phyloP scores from a whole-genome alignment of 495 filamentous ascomycete genomes.

The Amniculicola lignicola region DNA sequence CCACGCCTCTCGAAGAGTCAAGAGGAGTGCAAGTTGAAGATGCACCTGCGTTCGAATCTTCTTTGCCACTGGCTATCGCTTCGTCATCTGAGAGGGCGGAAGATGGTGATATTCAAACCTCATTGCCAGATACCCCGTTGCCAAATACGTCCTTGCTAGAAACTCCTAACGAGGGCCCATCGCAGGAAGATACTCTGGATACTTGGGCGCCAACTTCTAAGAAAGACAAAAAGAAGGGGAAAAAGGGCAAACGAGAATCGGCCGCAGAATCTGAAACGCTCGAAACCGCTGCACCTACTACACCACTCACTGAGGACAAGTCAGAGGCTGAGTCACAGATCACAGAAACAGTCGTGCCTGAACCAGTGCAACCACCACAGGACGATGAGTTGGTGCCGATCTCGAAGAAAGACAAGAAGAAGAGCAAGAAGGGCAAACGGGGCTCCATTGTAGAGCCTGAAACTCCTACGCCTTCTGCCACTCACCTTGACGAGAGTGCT shows the following conservation, averaged over 20 bases:
- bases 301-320: not conserved
- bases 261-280: too few species aligned
- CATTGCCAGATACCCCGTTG: too few species aligned
- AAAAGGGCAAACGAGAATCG: not conserved
- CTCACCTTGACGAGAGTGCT: not conserved
- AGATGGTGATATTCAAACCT: too few species aligned
- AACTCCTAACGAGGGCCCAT: too few species aligned
- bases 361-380: not conserved
- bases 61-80: too few species aligned
- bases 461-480: too few species aligned
- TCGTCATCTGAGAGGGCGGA: too few species aligned
- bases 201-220: not conserved
- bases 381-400: slow-evolving; percentile 14
- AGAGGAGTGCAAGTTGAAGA: too few species aligned
- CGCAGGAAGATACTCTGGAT: too few species aligned
- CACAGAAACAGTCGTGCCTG: too few species aligned
- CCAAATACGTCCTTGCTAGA: too few species aligned
- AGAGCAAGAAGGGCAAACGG: slow-evolving; percentile 28
- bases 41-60: too few species aligned
- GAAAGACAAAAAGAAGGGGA: not conserved
- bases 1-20: not conserved
- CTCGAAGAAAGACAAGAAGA: slow-evolving; percentile 32
- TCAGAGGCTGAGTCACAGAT: not conserved
- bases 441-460: not conserved
- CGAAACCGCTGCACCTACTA: not conserved